Conservation (phyloP, 345 rosid species). For the Chamaenerion angustifolium region DNA sequence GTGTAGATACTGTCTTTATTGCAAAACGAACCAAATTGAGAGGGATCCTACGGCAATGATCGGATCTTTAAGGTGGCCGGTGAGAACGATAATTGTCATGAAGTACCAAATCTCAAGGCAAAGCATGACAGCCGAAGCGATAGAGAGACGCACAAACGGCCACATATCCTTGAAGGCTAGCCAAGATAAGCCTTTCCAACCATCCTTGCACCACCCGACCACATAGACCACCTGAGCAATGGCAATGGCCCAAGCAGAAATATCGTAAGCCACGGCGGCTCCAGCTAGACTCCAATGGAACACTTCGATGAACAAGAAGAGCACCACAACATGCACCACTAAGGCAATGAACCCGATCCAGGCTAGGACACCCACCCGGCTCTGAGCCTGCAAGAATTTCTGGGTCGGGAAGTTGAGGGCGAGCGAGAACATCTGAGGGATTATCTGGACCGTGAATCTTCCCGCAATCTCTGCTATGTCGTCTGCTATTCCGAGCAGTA, state of each 20-base stretch:
- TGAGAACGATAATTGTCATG: conserved; percentile 85
- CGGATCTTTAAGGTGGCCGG: conserved; percentile 86
- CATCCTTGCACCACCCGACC: conserved; percentile 76
- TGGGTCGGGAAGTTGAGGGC: conserved; percentile 79
- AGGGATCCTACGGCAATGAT: conserved; percentile 81
- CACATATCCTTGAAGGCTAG: conserved; percentile 69
- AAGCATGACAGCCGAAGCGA: conserved; percentile 94
- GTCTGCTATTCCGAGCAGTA: conserved; percentile 51
- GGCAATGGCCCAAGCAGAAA: conserved; percentile 64
- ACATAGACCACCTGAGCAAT: conserved; percentile 65
- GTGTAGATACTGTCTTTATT: too few species aligned
- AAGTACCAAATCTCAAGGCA: conserved; percentile 98
- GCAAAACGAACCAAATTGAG: conserved; percentile 56
- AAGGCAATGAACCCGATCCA: conserved; percentile 71
- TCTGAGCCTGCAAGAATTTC: conserved; percentile 79
- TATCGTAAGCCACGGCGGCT: conserved; percentile 65
- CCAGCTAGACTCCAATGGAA: conserved; percentile 69
- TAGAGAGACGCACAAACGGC: conserved; percentile 65
- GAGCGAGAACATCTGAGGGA: conserved; percentile 87
- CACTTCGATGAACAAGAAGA: conserved; percentile 40
- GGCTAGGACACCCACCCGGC: conserved; percentile 64
- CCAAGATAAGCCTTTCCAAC: conserved; percentile 81
- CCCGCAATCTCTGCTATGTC: conserved; percentile 73
- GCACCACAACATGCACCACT: conserved; percentile 28
- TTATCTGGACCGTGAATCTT: conserved; percentile 44